A percentile compares a stretch with the other conserved stretches of the same genome.
These are phyloP conservation scores for Leccinum insolens DNA, from an alignment of 1,284 basidiomycete species.

Conservation along the genomic window DNA sequence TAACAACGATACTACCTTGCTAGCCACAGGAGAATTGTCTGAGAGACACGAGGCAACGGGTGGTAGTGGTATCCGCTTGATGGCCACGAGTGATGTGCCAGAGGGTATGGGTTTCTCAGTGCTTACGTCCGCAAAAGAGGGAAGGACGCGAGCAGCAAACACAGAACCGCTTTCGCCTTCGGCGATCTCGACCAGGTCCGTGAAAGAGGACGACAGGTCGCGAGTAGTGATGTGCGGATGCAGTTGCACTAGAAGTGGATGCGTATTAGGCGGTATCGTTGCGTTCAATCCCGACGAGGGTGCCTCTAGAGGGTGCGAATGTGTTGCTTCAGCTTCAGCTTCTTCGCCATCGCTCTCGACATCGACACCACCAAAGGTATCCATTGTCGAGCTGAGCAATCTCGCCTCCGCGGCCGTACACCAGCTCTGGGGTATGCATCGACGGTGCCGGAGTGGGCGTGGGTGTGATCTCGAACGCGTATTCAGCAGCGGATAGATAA, in stretches of 20 bases:
- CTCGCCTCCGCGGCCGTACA: slow-evolving; percentile 27
- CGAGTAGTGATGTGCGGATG: slow-evolving; percentile 52
- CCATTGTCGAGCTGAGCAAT: slow-evolving; percentile 36
- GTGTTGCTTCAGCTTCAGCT: slow-evolving; percentile 5
- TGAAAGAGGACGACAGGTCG: slow-evolving; percentile 63
- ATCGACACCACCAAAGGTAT: slow-evolving; percentile 41
- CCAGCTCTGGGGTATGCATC: slow-evolving; percentile 24
- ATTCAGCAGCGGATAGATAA: not conserved
- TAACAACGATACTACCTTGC: slow-evolving; percentile 64
- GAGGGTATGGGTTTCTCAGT: slow-evolving; percentile 20
- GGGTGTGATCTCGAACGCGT: slow-evolving; percentile 2
- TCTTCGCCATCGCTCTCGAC: slow-evolving; percentile 20
- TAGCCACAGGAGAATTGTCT: slow-evolving; percentile 42
- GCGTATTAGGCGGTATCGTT: slow-evolving; percentile 26
- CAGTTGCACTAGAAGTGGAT: slow-evolving; percentile 54
- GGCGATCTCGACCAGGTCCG: slow-evolving; percentile 71
- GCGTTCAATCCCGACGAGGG: not conserved
- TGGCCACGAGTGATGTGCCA: slow-evolving; percentile 56
- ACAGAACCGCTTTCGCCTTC: slow-evolving; percentile 80
- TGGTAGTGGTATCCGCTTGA: slow-evolving; percentile 68
- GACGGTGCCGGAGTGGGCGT: not conserved
- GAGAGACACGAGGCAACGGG: slow-evolving; percentile 36
- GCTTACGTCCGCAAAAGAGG: slow-evolving; percentile 40
- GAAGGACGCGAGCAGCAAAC: slow-evolving; percentile 57
- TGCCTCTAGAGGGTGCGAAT: slow-evolving; percentile 35